Base-by-base conservation (phyloP, 2,329 filamentous ascomycete genomes). In the Amauroascus verrucosus region DNA sequence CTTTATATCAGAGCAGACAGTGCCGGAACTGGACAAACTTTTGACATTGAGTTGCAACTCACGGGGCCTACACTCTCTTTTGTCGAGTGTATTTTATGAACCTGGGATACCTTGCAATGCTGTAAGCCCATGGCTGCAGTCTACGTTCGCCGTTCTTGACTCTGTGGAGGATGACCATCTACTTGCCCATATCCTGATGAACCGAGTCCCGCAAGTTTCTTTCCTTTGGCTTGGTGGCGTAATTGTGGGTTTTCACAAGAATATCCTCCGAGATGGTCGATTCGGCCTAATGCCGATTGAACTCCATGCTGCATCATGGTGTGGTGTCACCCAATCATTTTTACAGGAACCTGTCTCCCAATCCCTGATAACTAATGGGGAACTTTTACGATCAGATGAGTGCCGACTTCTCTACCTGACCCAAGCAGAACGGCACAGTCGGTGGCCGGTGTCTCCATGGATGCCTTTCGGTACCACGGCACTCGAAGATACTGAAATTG, bases 341-440 rank as follows among this genome's bases (percentile, higher is more conserved):
- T 54, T 66, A 30, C 63, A 67, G 48, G 48, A 57, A 32, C 61
- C 60, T 16, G 51, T 60, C 18, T 58, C 59, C 9, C 51, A 55
- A 11, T 51, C 54, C 13, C 41, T 53, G 20, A 45, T 46, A 40
- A 33, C 30, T 26, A 58, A 54, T 16, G 18, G 38, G 18, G 38
- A 37, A 26, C 48, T 65, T 24, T 48, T 57, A 28, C 59, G 61
- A n/a, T 60, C 63, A 32, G 61, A 65, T 44, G 61, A 67, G 55
- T 65, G 60, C 51, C 60, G 59, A 16, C 55, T 67, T 24, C 59
- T 67, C 38, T 66, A 63, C 53, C 58, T 67, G 32, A 57, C 60
- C 32, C 61, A 60, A 54, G 48, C 55, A 30, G 57, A 54, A 41
- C 32, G 43, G 8, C 59, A 66, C 49, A 51, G 37, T 44, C 58